Evolutionary conservation across 108 stramenopile species (phyloP), one percentile per base, ranked within the genome.

Genomic region (Discostella stelligeroides): DNA sequence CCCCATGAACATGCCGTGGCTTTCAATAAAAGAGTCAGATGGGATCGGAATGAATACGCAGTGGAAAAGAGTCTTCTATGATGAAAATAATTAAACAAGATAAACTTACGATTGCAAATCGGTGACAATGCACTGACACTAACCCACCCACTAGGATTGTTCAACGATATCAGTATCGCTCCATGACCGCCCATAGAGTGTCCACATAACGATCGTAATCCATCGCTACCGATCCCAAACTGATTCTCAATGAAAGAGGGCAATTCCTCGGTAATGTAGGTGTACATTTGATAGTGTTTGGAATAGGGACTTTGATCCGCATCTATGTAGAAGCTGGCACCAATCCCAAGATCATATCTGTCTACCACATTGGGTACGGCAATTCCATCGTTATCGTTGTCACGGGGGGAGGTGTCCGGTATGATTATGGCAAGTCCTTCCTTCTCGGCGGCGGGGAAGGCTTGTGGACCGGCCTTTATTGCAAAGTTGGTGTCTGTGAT

Each of bases 291-390:
- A 84, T 92, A 99, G 75, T 97, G 73, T n/a, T 60, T 68, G 21
- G 72, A 51, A 64, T 84, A 95, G 23, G 95, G 92, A 15, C 72
- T 88, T 40, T 85, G 57, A 7, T 97, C 97, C 7, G 99, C 97
- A 83, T 98, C 82, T 28, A 99, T 82, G 81, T 99, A 99, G 66
- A 99, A 99, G 20, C 99, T 98, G 29, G 98, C 99, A 21, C 97
- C 98, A 6, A 82, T 79, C 12, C 99, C 99, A 41, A 99, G 84
- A 72, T 99, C 99, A 65, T 95, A 99, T 43, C 60, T 55, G 41
- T 10, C 17, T 6, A 34, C 91, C 10, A 84, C 95, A 63, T 87
- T 87, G 2, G 90, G 86, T 27, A 94, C 84, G 45, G 73, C 49
- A 9, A 75, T 84, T 8, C 89, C 92, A 0, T 95, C 96, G 30